Evolutionary conservation across 1,284 basidiomycete species (phyloP).

Genomic region (Lignosus rhinocerotis): DNA sequence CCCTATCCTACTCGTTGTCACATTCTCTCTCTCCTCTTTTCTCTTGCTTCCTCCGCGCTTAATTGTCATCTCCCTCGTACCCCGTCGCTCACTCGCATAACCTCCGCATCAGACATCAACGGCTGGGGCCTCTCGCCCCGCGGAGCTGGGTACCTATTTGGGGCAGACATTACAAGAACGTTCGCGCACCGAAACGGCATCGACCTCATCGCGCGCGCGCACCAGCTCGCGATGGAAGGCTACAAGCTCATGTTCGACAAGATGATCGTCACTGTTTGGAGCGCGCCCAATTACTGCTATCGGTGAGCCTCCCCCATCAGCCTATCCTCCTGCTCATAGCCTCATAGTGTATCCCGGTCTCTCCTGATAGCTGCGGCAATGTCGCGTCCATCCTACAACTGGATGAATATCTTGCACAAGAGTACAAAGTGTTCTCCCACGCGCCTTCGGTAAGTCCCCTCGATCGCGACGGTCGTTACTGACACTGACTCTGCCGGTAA

Average conservation of each 20-base stretch:
- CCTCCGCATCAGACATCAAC: conserved; percentile 61
- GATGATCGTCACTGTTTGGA: conserved; percentile 98
- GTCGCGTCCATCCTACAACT: conserved; percentile 92
- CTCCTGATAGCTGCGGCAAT: conserved; percentile 76
- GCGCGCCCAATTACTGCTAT: conserved; percentile 98
- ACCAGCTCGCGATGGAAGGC: conserved; percentile 98
- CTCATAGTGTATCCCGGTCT: neutral
- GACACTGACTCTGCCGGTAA: conserved; percentile 18
- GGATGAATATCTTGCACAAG: conserved; percentile 87
- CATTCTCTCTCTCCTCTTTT: neutral
- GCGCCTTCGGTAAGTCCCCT: conserved; percentile 61
- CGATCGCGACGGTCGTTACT: conserved; percentile 22
- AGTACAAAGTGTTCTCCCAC: conserved; percentile 89
- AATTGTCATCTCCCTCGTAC: neutral
- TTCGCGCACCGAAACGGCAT: conserved; percentile 93
- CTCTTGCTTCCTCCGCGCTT: neutral
- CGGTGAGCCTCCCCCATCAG: conserved; percentile 52
- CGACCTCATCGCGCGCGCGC: conserved; percentile 94
- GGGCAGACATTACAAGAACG: conserved; percentile 85
- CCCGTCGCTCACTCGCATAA: neutral
- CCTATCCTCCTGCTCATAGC: neutral
- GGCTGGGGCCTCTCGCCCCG: conserved; percentile 98
- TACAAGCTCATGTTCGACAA: conserved; percentile 98
- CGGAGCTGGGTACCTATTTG: conserved; percentile 95
- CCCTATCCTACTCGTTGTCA: neutral